phyloP scores from a whole-genome alignment of 164 flowering plant species.

The Magnolia changhungtana region DNA sequence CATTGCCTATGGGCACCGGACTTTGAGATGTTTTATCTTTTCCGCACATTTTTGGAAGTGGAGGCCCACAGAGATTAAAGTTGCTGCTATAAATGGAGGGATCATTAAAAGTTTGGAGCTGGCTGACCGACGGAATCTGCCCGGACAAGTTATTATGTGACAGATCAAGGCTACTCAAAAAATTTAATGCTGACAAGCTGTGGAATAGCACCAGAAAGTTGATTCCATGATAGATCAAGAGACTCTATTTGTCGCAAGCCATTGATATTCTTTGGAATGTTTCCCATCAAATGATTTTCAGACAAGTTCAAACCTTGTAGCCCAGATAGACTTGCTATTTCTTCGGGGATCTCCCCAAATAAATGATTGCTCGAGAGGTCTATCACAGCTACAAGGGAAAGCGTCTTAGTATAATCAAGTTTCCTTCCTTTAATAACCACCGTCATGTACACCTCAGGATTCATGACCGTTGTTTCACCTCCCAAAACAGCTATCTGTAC shows the following conservation, averaged over 20 bases:
- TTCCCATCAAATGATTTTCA: conserved; percentile 8
- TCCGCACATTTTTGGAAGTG: not conserved
- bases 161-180: conserved; percentile 2
- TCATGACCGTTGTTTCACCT: no score
- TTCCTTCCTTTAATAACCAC: not conserved
- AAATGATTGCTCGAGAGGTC: conserved; percentile 19
- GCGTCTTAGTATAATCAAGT: not conserved
- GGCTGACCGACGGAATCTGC: not conserved
- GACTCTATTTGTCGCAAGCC: conserved; percentile 2
- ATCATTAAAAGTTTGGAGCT: conserved; percentile 1
- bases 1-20: no score
- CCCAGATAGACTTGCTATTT: not conserved
- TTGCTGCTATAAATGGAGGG: conserved; percentile 8
- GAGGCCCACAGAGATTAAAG: conserved; percentile 12
- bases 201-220: conserved; percentile 6
- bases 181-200: not conserved
- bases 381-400: not conserved
- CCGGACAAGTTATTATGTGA: conserved; percentile 13
- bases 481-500: no score
- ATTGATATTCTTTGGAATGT: conserved; percentile 10
- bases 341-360: conserved; percentile 3
- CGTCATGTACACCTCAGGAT: not conserved
- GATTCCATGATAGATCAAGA: conserved; percentile 6
- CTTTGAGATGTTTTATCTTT: not conserved
- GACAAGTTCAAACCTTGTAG: conserved; percentile 6